Evolutionary conservation across 208 protist genomes (phyloP).

Genomic region (Trypanosoma avium): DNA sequence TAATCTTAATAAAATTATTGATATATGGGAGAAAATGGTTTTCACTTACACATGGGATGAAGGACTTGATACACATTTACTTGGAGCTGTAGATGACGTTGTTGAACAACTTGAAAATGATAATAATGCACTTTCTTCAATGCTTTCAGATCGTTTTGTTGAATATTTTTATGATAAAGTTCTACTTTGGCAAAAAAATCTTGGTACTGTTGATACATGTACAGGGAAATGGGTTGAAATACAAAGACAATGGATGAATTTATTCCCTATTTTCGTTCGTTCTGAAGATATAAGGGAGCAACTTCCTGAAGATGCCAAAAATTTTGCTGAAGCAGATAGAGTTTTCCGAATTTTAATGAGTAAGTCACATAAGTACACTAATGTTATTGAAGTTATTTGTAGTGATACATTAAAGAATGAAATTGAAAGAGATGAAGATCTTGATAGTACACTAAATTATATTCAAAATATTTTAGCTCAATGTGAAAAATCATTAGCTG

Average conservation of each 20-base stretch:
- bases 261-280: slow-evolving; percentile 98
- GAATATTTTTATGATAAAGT: slow-evolving; percentile 96
- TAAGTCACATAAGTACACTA: slow-evolving; percentile 90
- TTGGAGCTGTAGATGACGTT: slow-evolving; percentile 93
- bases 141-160: slow-evolving; percentile 96
- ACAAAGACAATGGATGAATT: slow-evolving; percentile 96
- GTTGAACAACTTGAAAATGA: slow-evolving; percentile 96
- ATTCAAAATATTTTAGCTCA: slow-evolving; percentile 91
- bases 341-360: slow-evolving; percentile 92
- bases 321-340: slow-evolving; percentile 92
- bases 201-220: slow-evolving; percentile 96
- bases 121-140: slow-evolving; percentile 95
- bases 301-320: slow-evolving; percentile 95
- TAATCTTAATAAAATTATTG: slow-evolving; percentile 95
- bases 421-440: slow-evolving; percentile 82
- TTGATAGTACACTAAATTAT: slow-evolving; percentile 91
- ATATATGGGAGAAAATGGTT: slow-evolving; percentile 92
- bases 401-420: slow-evolving; percentile 81
- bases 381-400: slow-evolving; percentile 91
- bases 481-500: slow-evolving; percentile 97
- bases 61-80: slow-evolving; percentile 85
- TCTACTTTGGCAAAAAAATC: slow-evolving; percentile 94
- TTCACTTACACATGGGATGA: slow-evolving; percentile 92
- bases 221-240: slow-evolving; percentile 96
- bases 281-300: slow-evolving; percentile 97